Evolutionary conservation across 495 filamentous ascomycete species (phyloP).

Genomic region (Aspergillus olivimuriae): DNA sequence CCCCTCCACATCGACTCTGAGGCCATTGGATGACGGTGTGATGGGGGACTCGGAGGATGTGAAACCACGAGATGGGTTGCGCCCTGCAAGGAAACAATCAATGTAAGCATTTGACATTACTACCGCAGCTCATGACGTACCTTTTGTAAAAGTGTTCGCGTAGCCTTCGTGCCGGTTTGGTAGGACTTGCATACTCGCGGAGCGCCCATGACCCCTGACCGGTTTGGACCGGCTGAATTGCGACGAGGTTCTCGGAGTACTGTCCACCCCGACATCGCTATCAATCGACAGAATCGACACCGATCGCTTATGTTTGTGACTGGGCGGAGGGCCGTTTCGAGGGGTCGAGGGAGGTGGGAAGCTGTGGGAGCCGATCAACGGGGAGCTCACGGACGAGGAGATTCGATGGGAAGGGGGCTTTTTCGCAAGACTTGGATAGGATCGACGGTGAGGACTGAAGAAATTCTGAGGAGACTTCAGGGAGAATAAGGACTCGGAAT

Average conservation of each 20-base stretch:
- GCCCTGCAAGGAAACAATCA: conserved; percentile 12
- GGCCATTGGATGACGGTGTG: conserved; percentile 15
- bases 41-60: conserved; percentile 25
- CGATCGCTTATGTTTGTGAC: conserved; percentile 63
- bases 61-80: conserved; percentile 21
- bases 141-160: conserved; percentile 34
- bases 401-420: conserved; percentile 34
- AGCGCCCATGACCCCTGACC: conserved; percentile 63
- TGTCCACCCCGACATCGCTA: conserved; percentile 45
- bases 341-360: conserved; percentile 41
- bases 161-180: conserved; percentile 49
- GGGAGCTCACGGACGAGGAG: conserved; percentile 41
- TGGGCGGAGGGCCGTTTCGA: conserved; percentile 25
- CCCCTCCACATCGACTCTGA: conserved; percentile 28
- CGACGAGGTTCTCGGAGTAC: conserved; percentile 35
- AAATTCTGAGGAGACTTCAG: conserved; percentile 36
- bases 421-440: conserved; percentile 27
- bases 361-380: conserved; percentile 38
- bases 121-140: conserved; percentile 32
- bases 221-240: conserved; percentile 39
- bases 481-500: conserved; percentile 37
- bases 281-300: conserved; percentile 95
- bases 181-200: conserved; percentile 75
- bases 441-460: conserved; percentile 30
- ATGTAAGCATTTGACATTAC: too few species aligned